A percentile compares a stretch with the other conserved stretches of the same genome.
Evolutionary conservation across 2,329 filamentous ascomycete genomes (phyloP).

Genomic region (Colletotrichum navitas): DNA sequence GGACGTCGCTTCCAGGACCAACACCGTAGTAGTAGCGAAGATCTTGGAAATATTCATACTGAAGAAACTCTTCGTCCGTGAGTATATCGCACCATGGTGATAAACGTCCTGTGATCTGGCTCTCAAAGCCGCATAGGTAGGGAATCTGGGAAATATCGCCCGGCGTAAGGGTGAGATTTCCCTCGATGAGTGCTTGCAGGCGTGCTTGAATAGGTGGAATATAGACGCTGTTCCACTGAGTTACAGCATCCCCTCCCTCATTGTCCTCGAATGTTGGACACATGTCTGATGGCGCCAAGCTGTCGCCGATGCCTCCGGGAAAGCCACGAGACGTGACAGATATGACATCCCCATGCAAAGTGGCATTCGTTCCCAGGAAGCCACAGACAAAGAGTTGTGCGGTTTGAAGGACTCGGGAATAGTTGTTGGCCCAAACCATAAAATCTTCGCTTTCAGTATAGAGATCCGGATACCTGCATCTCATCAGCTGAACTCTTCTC

Average conservation of each 20-base stretch:
- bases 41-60: conserved; percentile 77
- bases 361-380: conserved; percentile 69
- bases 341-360: conserved; percentile 66
- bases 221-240: conserved; percentile 64
- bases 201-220: conserved; percentile 66
- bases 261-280: conserved; percentile 70
- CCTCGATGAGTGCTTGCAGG: conserved; percentile 65
- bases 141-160: conserved; percentile 70
- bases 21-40: conserved; percentile 76
- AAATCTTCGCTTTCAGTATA: conserved; percentile 64
- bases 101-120: conserved; percentile 71
- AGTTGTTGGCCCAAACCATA: conserved; percentile 75
- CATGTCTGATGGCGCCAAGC: conserved; percentile 71
- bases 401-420: conserved; percentile 72
- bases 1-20: conserved; percentile 67
- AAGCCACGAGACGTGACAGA: conserved; percentile 69
- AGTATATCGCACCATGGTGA: conserved; percentile 75
- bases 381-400: conserved; percentile 72
- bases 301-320: conserved; percentile 67
- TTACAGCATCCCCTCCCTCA: conserved; percentile 61
- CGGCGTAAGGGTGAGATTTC: conserved; percentile 66
- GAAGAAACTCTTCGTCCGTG: conserved; percentile 69
- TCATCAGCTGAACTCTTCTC: not conserved
- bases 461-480: conserved; percentile 59
- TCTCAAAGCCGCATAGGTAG: conserved; percentile 79